Conservation (phyloP, 2,329 filamentous ascomycete genomes). For the Metarhizium rileyi region DNA sequence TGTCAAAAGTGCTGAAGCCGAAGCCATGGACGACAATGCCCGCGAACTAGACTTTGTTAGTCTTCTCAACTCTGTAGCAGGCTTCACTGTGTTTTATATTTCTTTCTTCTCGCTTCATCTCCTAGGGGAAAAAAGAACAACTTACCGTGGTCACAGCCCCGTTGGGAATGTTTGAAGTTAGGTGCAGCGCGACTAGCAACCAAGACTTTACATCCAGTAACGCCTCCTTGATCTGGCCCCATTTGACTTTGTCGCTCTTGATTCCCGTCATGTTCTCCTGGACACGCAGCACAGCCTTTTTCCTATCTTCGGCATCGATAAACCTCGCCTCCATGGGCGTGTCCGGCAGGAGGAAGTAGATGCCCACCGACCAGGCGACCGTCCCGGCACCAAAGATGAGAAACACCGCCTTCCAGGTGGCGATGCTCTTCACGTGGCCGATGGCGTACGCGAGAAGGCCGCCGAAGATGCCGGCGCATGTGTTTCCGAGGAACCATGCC, state of each 20-base stretch:
- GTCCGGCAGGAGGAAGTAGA: constrained; percentile 15
- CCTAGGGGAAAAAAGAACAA: neutral
- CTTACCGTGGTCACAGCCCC: constrained; percentile 18
- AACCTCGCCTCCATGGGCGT: constrained; percentile 18
- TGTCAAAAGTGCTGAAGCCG: constrained; percentile 14
- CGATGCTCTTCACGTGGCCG: constrained; percentile 15
- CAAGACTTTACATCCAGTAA: constrained; percentile 17
- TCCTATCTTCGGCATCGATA: constrained; percentile 17
- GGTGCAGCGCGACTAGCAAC: constrained; percentile 16
- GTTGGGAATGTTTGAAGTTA: constrained; percentile 20
- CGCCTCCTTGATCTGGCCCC: constrained; percentile 15
- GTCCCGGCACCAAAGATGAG: constrained; percentile 16
- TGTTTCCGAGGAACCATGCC: constrained; percentile 25
- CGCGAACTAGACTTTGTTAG: constrained; percentile 18
- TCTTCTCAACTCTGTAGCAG: too few species aligned
- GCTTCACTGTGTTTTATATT: too few species aligned
- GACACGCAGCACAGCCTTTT: constrained; percentile 21
- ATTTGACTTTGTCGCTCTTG: constrained; percentile 18
- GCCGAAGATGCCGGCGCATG: constrained; percentile 18
- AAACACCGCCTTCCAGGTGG: constrained; percentile 19
- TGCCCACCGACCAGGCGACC: constrained; percentile 12
- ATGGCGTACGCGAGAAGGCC: constrained; percentile 21
- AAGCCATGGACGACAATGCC: constrained; percentile 16
- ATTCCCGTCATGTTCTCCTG: constrained; percentile 25
- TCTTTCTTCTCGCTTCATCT: too few species aligned